phyloP scores from a whole-genome alignment of 345 rosid species.

The Pelargonium nanum region DNA sequence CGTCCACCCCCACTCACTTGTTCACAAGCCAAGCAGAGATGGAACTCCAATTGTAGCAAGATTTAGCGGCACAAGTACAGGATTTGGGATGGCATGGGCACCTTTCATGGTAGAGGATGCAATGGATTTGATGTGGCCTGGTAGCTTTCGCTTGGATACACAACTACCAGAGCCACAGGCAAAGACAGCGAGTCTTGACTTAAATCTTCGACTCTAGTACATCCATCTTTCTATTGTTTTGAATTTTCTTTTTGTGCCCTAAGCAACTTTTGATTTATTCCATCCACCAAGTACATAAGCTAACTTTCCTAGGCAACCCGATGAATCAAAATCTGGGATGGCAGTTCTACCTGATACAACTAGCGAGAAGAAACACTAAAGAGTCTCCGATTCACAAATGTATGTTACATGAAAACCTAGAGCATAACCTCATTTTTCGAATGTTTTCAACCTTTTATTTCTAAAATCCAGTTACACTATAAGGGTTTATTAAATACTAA shows the following conservation, averaged over 20 bases:
- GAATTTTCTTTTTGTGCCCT: neutral
- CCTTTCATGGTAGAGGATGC: conserved; percentile 31
- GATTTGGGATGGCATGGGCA: conserved; percentile 26
- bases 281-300: conserved; percentile 19
- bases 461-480: neutral
- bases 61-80: conserved; percentile 28
- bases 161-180: conserved; percentile 19
- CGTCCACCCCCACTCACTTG: conserved; percentile 42
- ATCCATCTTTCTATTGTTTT: neutral
- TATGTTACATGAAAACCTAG: neutral
- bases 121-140: conserved; percentile 56
- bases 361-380: conserved; percentile 12
- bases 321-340: conserved; percentile 6
- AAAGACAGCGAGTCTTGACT: conserved; percentile 5
- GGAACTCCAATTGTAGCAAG: conserved; percentile 32
- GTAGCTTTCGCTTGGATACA: conserved; percentile 55
- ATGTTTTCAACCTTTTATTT: neutral
- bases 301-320: conserved; percentile 13
- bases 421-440: neutral
- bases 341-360: conserved; percentile 13
- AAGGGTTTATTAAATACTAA: conserved; percentile 3
- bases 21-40: conserved; percentile 41
- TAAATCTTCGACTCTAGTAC: conserved; percentile 12
- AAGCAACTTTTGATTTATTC: neutral
- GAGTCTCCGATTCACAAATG: conserved; percentile 9